Evolutionary conservation across 768 basidiomycete genomes (phyloP).

Genomic region (Brasilioporus rufonigricans): DNA sequence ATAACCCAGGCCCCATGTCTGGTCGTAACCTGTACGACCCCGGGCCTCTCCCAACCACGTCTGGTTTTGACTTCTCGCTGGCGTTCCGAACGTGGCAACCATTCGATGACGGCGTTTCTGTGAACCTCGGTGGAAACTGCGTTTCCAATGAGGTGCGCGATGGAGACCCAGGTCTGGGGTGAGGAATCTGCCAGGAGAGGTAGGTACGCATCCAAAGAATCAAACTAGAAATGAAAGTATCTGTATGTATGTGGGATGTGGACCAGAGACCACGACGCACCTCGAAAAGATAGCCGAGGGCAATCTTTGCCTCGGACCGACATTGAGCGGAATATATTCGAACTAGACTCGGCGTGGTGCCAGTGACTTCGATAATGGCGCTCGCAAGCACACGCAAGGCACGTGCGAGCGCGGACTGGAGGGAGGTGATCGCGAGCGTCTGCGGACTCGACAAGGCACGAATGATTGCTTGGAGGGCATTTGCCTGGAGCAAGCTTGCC

Average conservation of each 20-base stretch:
- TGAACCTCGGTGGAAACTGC: constrained; percentile 50
- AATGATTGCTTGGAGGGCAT: constrained; percentile 60
- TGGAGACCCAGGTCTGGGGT: constrained; percentile 42
- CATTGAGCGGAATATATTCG: constrained; percentile 34
- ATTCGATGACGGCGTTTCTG: constrained; percentile 52
- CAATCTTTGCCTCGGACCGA: constrained; percentile 50
- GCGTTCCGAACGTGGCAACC: constrained; percentile 61
- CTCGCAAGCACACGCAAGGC: constrained; percentile 58
- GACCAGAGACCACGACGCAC: constrained; percentile 30
- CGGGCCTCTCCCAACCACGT: constrained; percentile 74
- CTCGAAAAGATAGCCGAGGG: constrained; percentile 60
- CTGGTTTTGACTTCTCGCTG: constrained; percentile 52
- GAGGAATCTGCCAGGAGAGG: constrained; percentile 54
- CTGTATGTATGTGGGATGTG: neutral
- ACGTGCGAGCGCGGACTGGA: constrained; percentile 60
- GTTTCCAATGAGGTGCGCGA: constrained; percentile 58
- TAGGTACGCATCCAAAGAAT: constrained; percentile 64
- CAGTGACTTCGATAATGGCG: constrained; percentile 64
- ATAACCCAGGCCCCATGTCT: constrained; percentile 61
- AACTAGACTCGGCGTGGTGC: constrained; percentile 69
- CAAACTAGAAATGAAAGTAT: constrained; percentile 36
- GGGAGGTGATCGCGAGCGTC: constrained; percentile 32
- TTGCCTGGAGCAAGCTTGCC: constrained; percentile 50
- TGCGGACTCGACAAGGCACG: constrained; percentile 52
- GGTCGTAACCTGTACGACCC: constrained; percentile 36